A percentile compares a stretch with the other conserved stretches of the same genome.
Conservation (phyloP, 108 stramenopile genomes). For the Nitzschia sp. region DNA sequence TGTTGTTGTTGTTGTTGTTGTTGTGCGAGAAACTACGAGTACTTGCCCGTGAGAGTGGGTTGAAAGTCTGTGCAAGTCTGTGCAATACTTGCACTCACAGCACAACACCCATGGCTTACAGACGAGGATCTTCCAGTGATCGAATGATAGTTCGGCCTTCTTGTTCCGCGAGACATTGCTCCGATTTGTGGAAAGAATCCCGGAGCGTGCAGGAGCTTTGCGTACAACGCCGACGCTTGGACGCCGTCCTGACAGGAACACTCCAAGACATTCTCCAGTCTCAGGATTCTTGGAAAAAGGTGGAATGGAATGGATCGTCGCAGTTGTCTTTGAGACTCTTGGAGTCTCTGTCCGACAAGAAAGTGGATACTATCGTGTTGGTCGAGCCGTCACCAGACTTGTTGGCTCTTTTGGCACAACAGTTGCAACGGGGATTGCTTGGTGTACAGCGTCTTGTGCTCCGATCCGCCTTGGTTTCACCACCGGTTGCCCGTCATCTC, state of each 20-base stretch:
- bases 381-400: slow-evolving; percentile 2
- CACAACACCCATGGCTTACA: too few species aligned
- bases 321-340: slow-evolving; percentile 1
- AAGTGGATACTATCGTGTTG: slow-evolving; percentile 4
- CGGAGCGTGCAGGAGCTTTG: not conserved
- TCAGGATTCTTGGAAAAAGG: slow-evolving; percentile 1
- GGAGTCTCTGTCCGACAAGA: not conserved
- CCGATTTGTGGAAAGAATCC: not conserved
- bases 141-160: not conserved
- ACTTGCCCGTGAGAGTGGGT: too few species aligned
- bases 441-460: not conserved
- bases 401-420: not conserved
- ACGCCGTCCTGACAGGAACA: slow-evolving; percentile 16
- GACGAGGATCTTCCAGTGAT: too few species aligned
- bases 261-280: slow-evolving; percentile 15
- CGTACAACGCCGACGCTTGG: slow-evolving; percentile 2
- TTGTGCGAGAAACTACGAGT: too few species aligned
- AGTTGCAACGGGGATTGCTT: not conserved
- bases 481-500: not conserved
- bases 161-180: not conserved
- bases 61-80: too few species aligned
- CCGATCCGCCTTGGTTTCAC: not conserved
- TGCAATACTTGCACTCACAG: too few species aligned
- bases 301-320: slow-evolving; percentile 13
- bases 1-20: too few species aligned